Percentiles rank a stretch among this genome's conserved stretches.
These are phyloP conservation scores for Epithemia pelagica DNA, from an alignment of 108 stramenopile genomes.

Conservation along the genomic window DNA sequence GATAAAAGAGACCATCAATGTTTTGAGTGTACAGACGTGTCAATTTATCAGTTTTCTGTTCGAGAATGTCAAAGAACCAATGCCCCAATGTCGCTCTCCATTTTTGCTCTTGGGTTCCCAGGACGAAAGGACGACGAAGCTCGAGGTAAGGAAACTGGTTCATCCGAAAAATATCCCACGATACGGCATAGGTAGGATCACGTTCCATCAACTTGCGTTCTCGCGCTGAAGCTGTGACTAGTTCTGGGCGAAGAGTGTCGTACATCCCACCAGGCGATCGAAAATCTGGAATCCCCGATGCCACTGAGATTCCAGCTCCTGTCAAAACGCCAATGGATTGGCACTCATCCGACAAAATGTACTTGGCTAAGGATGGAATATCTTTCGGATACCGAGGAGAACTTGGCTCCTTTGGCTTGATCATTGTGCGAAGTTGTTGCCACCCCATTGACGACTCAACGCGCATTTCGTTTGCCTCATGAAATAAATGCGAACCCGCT, in stretches of 20 bases:
- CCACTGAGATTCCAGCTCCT: slow-evolving; percentile 72
- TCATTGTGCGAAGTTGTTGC: neutral
- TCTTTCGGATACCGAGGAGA: slow-evolving; percentile 13
- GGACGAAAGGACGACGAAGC: slow-evolving; percentile 70
- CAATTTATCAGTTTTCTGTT: slow-evolving; percentile 49
- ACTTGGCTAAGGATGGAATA: slow-evolving; percentile 29
- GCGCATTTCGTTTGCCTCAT: too few relatives aligned
- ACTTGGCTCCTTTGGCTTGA: too few relatives aligned
- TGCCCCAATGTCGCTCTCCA: slow-evolving; percentile 73
- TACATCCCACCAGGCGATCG: slow-evolving; percentile 78
- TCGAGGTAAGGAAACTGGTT: slow-evolving; percentile 72
- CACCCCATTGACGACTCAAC: too few relatives aligned
- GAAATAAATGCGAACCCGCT: too few relatives aligned
- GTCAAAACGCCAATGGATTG: slow-evolving; percentile 48
- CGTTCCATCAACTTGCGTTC: slow-evolving; percentile 44
- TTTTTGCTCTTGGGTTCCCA: slow-evolving; percentile 41
- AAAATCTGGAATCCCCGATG: slow-evolving; percentile 83
- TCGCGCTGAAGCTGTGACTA: slow-evolving; percentile 52
- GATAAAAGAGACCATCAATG: slow-evolving; percentile 75
- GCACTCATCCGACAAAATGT: slow-evolving; percentile 40
- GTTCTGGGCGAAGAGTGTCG: slow-evolving; percentile 57
- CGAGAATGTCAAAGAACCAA: slow-evolving; percentile 46
- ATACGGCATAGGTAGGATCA: slow-evolving; percentile 62
- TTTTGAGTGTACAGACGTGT: slow-evolving; percentile 76
- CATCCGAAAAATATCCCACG: slow-evolving; percentile 44